These are phyloP conservation scores for Lizonia empirigonia DNA, from an alignment of 2,329 filamentous ascomycete species.

Conservation along the genomic window DNA sequence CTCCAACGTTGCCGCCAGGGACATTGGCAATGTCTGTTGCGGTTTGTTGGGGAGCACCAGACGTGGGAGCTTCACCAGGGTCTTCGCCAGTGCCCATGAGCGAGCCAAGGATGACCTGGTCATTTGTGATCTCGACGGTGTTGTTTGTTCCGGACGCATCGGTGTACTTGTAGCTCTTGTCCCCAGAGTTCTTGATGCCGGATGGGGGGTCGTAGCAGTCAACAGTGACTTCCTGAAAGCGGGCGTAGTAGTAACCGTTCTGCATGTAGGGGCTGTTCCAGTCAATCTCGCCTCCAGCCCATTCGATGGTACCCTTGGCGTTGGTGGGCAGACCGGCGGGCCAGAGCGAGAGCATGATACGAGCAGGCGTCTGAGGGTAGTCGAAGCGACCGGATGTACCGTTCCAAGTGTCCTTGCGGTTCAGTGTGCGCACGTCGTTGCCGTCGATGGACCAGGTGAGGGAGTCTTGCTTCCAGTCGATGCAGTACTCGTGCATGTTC, in stretches of 20 bases:
- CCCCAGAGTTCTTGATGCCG: conserved; percentile 65
- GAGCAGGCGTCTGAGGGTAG: conserved; percentile 89
- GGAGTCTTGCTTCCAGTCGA: conserved; percentile 87
- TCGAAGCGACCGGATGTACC: conserved; percentile 77
- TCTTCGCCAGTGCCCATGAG: conserved; percentile 82
- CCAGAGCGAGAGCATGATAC: conserved; percentile 95
- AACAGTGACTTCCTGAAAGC: conserved; percentile 76
- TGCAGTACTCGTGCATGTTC: conserved; percentile 82
- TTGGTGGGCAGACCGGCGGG: conserved; percentile 83
- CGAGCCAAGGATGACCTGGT: conserved; percentile 76
- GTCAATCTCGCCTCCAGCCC: conserved; percentile 89
- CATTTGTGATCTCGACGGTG: conserved; percentile 74
- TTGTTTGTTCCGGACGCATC: conserved; percentile 70
- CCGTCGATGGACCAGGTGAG: conserved; percentile 91
- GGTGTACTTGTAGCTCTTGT: conserved; percentile 76
- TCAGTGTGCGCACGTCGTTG: conserved; percentile 72
- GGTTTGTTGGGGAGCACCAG: conserved; percentile 35
- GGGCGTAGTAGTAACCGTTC: conserved; percentile 88
- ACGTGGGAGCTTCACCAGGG: conserved; percentile 55
- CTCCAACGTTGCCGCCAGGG: conserved; percentile 61
- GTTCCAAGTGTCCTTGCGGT: conserved; percentile 86
- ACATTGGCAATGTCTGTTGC: conserved; percentile 54
- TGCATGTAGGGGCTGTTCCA: conserved; percentile 84
- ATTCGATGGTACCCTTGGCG: conserved; percentile 81
- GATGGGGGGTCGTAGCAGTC: conserved; percentile 86